phyloP scores from a whole-genome alignment of 2,329 filamentous ascomycete genomes.

The Capronia americana region DNA sequence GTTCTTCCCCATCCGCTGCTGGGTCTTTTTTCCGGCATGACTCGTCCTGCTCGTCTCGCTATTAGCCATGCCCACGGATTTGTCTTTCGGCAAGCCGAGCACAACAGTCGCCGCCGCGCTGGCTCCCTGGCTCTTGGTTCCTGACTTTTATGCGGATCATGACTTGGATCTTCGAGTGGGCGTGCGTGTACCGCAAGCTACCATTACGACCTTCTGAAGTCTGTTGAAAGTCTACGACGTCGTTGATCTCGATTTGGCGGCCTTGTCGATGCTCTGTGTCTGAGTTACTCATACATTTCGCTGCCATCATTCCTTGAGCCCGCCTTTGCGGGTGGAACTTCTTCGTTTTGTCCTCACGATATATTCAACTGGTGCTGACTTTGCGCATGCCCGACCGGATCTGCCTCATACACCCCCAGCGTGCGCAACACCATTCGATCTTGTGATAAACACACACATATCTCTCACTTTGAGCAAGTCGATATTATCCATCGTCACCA shows the following conservation, averaged over 20 bases:
- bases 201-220: slow-evolving; percentile 18
- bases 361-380: slow-evolving; percentile 1
- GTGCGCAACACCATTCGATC: background rate
- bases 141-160: slow-evolving; percentile 19
- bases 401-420: background rate
- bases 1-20: background rate
- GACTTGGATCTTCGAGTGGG: slow-evolving; percentile 2
- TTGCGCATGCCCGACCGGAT: background rate
- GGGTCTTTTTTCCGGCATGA: background rate
- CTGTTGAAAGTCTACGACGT: slow-evolving; percentile 34
- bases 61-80: slow-evolving; percentile 8
- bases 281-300: background rate
- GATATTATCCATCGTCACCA: background rate
- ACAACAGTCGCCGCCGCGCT: slow-evolving; percentile 3
- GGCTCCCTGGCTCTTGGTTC: slow-evolving; percentile 12
- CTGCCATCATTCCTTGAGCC: background rate
- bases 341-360: background rate
- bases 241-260: slow-evolving; percentile 29
- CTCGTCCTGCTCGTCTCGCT: slow-evolving; percentile 1
- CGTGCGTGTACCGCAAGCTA: background rate
- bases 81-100: slow-evolving; percentile 2
- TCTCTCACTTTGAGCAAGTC: background rate
- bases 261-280: background rate
- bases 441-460: background rate
- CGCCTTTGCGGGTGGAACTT: background rate